Conservation (phyloP, 2,329 filamentous ascomycete species). For the Exophiala mesophila region DNA sequence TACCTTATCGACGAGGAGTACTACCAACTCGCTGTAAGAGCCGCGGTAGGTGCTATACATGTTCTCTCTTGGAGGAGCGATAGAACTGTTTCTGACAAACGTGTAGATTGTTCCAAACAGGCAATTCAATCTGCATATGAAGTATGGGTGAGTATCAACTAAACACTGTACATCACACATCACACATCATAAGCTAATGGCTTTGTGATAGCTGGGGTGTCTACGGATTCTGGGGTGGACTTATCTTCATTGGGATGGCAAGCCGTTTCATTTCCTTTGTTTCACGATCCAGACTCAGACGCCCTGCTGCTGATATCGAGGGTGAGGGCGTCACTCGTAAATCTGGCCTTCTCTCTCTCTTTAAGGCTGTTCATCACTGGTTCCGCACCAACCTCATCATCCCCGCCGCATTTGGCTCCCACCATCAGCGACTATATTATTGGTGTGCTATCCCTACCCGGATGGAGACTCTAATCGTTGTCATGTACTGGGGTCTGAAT, state of each 20-base stretch:
- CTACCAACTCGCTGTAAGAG: conserved; percentile 30
- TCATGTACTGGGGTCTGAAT: conserved; percentile 42
- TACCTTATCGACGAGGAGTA: conserved; percentile 30
- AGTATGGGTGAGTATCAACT: conserved; percentile 33
- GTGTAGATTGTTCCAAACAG: conserved; percentile 19
- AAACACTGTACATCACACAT: neutral
- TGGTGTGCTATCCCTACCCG: conserved; percentile 47
- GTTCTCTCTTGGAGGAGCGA: too few relatives aligned
- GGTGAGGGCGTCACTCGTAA: conserved; percentile 1
- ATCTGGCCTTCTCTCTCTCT: conserved; percentile 5
- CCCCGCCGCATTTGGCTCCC: conserved; percentile 40
- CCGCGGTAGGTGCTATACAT: conserved; percentile 29
- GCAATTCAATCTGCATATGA: conserved; percentile 33
- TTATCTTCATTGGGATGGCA: conserved; percentile 34
- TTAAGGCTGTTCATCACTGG: conserved; percentile 29
- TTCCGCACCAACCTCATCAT: conserved; percentile 38
- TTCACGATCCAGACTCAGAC: conserved; percentile 11
- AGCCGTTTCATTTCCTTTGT: conserved; percentile 29
- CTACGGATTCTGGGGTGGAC: conserved; percentile 38
- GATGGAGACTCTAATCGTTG: conserved; percentile 42
- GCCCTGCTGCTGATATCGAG: conserved; percentile 17
- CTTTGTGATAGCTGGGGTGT: conserved; percentile 27
- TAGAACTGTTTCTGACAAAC: conserved; percentile 10
- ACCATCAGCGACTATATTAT: conserved; percentile 38
- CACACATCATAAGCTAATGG: conserved; percentile 1